phyloP scores from a whole-genome alignment of 805 yeast species.

The Metschnikowia similis region DNA sequence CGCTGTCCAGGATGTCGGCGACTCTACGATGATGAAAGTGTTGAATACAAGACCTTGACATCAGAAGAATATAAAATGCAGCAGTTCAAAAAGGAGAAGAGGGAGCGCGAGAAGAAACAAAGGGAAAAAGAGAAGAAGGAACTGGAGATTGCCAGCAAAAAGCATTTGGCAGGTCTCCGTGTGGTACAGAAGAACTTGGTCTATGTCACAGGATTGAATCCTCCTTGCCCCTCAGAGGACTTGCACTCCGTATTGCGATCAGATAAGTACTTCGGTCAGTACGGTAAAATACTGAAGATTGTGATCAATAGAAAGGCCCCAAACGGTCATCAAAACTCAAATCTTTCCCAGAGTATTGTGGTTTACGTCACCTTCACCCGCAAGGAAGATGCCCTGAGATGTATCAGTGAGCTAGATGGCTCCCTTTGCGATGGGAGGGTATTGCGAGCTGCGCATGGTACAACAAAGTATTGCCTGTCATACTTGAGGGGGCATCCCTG shows the following conservation, averaged over 20 bases:
- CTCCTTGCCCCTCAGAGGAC: conserved; percentile 77
- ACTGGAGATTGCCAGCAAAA: conserved; percentile 76
- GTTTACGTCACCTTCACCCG: conserved; percentile 91
- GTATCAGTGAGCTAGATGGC: conserved; percentile 91
- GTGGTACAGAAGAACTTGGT: conserved; percentile 98
- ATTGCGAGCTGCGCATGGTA: conserved; percentile 94
- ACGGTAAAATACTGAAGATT: conserved; percentile 90
- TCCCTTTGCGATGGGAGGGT: conserved; percentile 87
- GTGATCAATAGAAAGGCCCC: conserved; percentile 82
- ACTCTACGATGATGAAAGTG: conserved; percentile 86
- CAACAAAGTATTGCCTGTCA: conserved; percentile 97
- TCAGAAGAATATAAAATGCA: conserved; percentile 85
- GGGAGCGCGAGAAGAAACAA: conserved; percentile 78
- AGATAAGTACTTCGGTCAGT: conserved; percentile 96
- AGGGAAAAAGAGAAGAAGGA: conserved; percentile 90
- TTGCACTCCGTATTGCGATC: conserved; percentile 77
- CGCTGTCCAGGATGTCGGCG: conserved; percentile 98
- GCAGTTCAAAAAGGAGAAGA: conserved; percentile 73
- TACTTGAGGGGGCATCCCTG: conserved; percentile 92
- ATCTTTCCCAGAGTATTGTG: conserved; percentile 73
- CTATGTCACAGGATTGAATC: conserved; percentile 91
- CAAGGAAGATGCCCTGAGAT: conserved; percentile 92
- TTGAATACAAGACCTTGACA: conserved; percentile 77
- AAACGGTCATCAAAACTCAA: conserved; percentile 25
- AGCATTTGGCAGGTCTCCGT: conserved; percentile 92